These are phyloP conservation scores for Xylaria sp. DNA, from an alignment of 2,329 filamentous ascomycete genomes.

Conservation along the genomic window DNA sequence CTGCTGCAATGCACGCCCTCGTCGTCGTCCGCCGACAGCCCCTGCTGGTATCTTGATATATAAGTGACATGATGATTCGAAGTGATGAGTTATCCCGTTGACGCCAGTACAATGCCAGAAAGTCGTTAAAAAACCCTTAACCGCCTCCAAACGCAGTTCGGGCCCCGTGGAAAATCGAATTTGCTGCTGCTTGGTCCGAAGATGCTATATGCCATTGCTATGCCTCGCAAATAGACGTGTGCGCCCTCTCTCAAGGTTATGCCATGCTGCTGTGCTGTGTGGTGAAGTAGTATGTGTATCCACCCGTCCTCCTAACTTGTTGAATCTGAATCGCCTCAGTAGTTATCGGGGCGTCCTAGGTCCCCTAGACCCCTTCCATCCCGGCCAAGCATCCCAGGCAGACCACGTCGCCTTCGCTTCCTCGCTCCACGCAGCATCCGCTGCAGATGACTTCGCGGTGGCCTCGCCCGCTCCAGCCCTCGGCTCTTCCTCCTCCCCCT, in stretches of 20 bases:
- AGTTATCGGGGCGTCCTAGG: conserved; percentile 31
- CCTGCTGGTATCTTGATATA: conserved; percentile 17
- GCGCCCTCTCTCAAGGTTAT: no score
- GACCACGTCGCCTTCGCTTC: conserved; percentile 65
- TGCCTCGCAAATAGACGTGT: background rate
- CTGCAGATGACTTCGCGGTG: conserved; percentile 65
- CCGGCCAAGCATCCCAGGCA: conserved; percentile 64
- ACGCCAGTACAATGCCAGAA: conserved; percentile 10
- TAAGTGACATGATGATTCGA: conserved; percentile 11
- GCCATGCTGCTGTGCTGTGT: background rate
- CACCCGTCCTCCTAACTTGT: no score
- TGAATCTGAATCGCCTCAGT: conserved; percentile 1
- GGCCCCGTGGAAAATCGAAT: no score
- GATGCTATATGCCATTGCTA: no score
- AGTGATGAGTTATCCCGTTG: conserved; percentile 6
- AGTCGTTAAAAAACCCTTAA: background rate
- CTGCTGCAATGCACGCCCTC: background rate
- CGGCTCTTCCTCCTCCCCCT: conserved; percentile 40
- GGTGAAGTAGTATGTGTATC: background rate
- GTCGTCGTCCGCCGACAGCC: background rate
- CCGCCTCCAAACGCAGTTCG: no score
- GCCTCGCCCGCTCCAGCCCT: conserved; percentile 39
- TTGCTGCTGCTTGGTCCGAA: no score
- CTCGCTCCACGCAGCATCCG: conserved; percentile 68
- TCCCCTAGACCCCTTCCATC: conserved; percentile 43